phyloP scores from a whole-genome alignment of 805 yeast species.

The Tetrapisispora namnaoensis region DNA sequence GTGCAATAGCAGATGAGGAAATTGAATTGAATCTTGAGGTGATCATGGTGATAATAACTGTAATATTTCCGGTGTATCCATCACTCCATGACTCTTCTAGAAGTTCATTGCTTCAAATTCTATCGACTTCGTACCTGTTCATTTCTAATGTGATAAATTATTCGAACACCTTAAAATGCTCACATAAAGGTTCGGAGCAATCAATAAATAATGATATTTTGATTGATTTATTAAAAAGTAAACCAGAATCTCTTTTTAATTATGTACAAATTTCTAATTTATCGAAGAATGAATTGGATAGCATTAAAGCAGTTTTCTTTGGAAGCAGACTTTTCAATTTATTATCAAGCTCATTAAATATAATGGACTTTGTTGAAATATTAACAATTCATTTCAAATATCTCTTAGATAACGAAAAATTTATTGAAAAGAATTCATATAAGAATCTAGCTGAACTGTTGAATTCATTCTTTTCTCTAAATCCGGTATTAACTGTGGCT shows the following conservation, averaged over 20 bases:
- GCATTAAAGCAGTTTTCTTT: constrained; percentile 19
- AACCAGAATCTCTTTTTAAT: constrained; percentile 8
- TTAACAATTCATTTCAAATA: constrained; percentile 16
- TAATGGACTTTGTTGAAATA: constrained; percentile 15
- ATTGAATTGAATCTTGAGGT: constrained; percentile 4
- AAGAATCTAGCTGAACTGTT: constrained; percentile 8
- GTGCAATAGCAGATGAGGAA: not conserved
- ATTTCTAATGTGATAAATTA: constrained; percentile 17
- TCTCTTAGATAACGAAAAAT: constrained; percentile 3
- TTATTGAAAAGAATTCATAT: not conserved
- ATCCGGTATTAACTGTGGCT: constrained; percentile 12
- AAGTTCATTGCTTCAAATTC: constrained; percentile 4
- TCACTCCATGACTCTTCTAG: constrained; percentile 11
- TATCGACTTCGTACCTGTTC: constrained; percentile 9
- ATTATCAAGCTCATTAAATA: constrained; percentile 11
- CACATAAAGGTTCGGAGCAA: constrained; percentile 5
- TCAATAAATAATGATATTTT: constrained; percentile 8
- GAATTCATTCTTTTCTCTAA: constrained; percentile 10
- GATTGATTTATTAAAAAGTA: constrained; percentile 7
- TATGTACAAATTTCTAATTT: constrained; percentile 5
- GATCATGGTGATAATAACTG: constrained; percentile 8
- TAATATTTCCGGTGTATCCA: constrained; percentile 18
- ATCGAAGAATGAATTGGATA: not conserved
- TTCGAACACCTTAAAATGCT: constrained; percentile 3
- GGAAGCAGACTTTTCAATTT: constrained; percentile 28